Evolutionary conservation across 495 filamentous ascomycete genomes (phyloP).

Genomic region (Astrothelium macrocarpum): DNA sequence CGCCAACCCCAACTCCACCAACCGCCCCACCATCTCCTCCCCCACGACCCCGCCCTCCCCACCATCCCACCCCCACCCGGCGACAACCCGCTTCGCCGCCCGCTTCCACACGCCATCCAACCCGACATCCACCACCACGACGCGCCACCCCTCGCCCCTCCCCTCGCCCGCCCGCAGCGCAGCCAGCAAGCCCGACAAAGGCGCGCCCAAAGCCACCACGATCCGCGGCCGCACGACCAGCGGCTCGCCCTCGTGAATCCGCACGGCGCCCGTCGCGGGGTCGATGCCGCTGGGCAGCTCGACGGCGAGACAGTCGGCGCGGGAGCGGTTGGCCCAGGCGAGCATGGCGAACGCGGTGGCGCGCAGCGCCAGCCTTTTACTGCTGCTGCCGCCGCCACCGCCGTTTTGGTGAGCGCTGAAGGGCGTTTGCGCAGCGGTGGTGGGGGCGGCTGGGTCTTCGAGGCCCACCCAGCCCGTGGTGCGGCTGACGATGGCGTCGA

Average conservation of each 20-base stretch:
- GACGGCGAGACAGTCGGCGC: conserved; percentile 66
- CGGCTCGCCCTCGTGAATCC: conserved; percentile 55
- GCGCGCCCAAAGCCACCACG: conserved; percentile 73
- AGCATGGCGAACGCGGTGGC: conserved; percentile 69
- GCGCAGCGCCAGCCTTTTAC: no score
- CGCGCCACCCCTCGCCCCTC: conserved; percentile 57
- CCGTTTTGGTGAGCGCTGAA: no score
- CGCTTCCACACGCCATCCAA: conserved; percentile 79
- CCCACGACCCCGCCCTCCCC: neutral
- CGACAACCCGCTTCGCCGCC: conserved; percentile 42
- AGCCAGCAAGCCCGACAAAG: conserved; percentile 71
- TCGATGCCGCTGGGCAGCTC: conserved; percentile 83
- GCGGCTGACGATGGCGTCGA: conserved; percentile 82
- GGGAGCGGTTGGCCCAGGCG: conserved; percentile 75
- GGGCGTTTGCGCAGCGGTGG: no score
- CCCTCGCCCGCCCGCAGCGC: conserved; percentile 51
- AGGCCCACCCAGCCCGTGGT: conserved; percentile 71
- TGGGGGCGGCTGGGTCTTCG: no score
- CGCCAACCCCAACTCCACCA: neutral
- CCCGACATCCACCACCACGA: conserved; percentile 79
- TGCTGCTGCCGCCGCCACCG: no score
- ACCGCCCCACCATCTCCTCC: neutral
- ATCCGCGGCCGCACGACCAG: conserved; percentile 66
- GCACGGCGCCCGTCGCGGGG: conserved; percentile 56
- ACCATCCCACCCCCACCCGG: conserved; percentile 52